These are phyloP conservation scores for Melastoma candidum DNA, from an alignment of 441 rosid genomes.

Conservation along the genomic window DNA sequence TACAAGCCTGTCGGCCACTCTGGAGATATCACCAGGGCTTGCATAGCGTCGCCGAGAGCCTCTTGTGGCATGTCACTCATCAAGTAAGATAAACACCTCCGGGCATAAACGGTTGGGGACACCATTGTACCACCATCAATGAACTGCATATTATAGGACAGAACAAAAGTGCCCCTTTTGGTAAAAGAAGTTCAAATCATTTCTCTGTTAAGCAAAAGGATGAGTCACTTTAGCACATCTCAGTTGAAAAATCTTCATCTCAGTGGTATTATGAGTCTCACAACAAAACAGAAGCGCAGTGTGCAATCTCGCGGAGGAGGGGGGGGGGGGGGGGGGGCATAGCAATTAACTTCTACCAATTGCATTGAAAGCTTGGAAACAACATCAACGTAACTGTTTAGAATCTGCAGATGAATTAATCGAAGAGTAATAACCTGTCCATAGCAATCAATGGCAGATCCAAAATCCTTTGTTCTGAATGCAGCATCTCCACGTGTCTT, in stretches of 20 bases:
- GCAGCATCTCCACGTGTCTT: conserved; percentile 63
- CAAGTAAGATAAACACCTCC: conserved; percentile 58
- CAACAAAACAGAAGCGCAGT: too few species aligned
- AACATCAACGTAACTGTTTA: too few species aligned
- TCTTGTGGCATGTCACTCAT: conserved; percentile 49
- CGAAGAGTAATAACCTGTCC: conserved; percentile 34
- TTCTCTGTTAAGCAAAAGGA: too few species aligned
- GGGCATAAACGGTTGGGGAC: conserved; percentile 58
- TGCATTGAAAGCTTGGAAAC: too few species aligned
- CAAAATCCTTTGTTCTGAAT: conserved; percentile 54
- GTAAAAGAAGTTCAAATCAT: too few species aligned
- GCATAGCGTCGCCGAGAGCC: conserved; percentile 57
- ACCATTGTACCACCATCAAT: conserved; percentile 73
- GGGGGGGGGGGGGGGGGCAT: too few species aligned
- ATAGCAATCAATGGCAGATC: conserved; percentile 47
- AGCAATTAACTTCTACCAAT: too few species aligned
- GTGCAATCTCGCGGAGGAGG: too few species aligned
- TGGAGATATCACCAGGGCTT: conserved; percentile 55
- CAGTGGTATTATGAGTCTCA: too few species aligned
- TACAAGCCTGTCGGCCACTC: conserved; percentile 67
- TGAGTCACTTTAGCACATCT: too few species aligned
- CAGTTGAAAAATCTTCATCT: too few species aligned
- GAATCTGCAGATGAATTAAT: too few species aligned
- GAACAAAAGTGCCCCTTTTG: not conserved
- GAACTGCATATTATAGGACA: conserved; percentile 26